A percentile compares a stretch with the other conserved stretches of the same genome.
phyloP scores from a whole-genome alignment of 768 basidiomycete genomes.

The Amyloporia xantha region DNA sequence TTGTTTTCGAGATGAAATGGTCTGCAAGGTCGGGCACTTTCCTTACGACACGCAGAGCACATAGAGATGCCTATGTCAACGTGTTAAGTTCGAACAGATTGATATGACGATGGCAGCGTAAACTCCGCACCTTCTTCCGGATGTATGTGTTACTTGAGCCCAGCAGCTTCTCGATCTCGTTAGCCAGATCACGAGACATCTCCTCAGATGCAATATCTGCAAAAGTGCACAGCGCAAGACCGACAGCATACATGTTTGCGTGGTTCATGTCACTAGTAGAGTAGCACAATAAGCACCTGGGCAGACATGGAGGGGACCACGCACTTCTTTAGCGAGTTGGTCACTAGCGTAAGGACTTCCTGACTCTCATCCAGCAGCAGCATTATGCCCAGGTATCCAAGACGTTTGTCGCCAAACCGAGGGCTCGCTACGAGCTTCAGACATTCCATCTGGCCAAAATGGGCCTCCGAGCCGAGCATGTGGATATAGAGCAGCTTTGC shows the following conservation, averaged over 20 bases:
- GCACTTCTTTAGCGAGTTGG: slow-evolving; percentile 97
- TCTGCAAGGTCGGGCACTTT: slow-evolving; percentile 94
- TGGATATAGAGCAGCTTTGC: slow-evolving; percentile 98
- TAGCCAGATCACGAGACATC: slow-evolving; percentile 97
- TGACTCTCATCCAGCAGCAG: slow-evolving; percentile 94
- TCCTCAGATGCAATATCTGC: slow-evolving; percentile 99
- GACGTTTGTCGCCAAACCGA: slow-evolving; percentile 90
- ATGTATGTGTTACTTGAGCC: slow-evolving; percentile 99
- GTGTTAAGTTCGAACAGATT: slow-evolving; percentile 40
- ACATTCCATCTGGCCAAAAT: slow-evolving; percentile 99
- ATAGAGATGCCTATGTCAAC: slow-evolving; percentile 74
- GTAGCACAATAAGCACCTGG: neutral
- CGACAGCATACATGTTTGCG: slow-evolving; percentile 97
- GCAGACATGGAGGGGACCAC: slow-evolving; percentile 15
- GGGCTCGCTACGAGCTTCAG: slow-evolving; percentile 92
- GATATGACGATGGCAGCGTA: slow-evolving; percentile 53
- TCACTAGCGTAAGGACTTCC: slow-evolving; percentile 94
- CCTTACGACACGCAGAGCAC: slow-evolving; percentile 89
- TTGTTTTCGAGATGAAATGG: slow-evolving; percentile 85
- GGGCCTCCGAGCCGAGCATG: slow-evolving; percentile 97
- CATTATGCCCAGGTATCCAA: slow-evolving; percentile 98
- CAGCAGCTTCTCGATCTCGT: slow-evolving; percentile 95
- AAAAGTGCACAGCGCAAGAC: slow-evolving; percentile 94
- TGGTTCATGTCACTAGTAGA: slow-evolving; percentile 92
- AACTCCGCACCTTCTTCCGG: slow-evolving; percentile 77